Conservation (phyloP, 768 basidiomycete species). For the Rhodocollybia butyracea region DNA sequence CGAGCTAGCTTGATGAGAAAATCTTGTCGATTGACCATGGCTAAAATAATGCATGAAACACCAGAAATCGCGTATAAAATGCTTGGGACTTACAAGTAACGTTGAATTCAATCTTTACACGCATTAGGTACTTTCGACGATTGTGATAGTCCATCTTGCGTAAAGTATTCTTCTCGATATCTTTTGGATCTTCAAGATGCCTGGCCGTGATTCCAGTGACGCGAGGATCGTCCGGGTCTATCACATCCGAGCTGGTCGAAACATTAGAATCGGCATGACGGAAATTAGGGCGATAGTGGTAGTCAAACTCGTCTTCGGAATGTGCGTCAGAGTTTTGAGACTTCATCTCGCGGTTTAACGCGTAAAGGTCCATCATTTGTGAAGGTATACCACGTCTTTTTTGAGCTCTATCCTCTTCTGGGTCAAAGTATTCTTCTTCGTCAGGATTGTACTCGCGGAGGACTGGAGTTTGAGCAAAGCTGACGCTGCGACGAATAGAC, state of each 20-base stretch:
- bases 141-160: slow-evolving; percentile 66
- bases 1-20: slow-evolving; percentile 85
- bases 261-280: slow-evolving; percentile 41
- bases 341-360: slow-evolving; percentile 25
- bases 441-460: slow-evolving; percentile 20
- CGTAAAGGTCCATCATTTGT: slow-evolving; percentile 52
- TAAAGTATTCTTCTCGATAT: slow-evolving; percentile 57
- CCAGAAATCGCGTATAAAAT: background rate
- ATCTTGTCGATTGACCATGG: slow-evolving; percentile 76
- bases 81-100: slow-evolving; percentile 49
- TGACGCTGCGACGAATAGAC: slow-evolving; percentile 29
- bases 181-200: slow-evolving; percentile 55
- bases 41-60: slow-evolving; percentile 32
- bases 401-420: slow-evolving; percentile 27
- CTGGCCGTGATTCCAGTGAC: slow-evolving; percentile 54
- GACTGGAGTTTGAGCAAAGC: slow-evolving; percentile 33
- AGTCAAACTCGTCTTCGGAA: slow-evolving; percentile 16
- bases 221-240: slow-evolving; percentile 73
- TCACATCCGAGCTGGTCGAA: slow-evolving; percentile 47
- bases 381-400: slow-evolving; percentile 46
- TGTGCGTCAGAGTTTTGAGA: slow-evolving; percentile 11
- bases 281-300: slow-evolving; percentile 24
- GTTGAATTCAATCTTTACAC: slow-evolving; percentile 71
- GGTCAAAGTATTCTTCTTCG: slow-evolving; percentile 20
- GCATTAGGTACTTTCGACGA: slow-evolving; percentile 62